Evolutionary conservation across 495 filamentous ascomycete genomes (phyloP).

Genomic region (Penicillium desertorum): DNA sequence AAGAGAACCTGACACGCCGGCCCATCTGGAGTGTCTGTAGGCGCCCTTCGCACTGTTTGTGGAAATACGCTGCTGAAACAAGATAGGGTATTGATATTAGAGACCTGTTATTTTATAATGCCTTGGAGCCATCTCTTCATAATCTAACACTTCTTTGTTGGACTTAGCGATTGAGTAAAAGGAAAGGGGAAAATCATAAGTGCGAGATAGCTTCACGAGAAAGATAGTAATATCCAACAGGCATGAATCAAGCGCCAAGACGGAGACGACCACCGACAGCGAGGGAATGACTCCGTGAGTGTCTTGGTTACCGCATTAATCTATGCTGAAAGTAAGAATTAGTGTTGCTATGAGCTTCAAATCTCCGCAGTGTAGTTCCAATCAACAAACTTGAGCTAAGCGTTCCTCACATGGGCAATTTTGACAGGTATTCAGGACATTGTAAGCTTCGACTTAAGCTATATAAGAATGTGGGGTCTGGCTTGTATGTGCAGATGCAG

Average conservation of each 20-base stretch:
- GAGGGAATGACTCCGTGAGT: not conserved
- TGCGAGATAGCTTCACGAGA: not conserved
- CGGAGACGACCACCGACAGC: not conserved
- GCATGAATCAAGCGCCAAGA: not conserved
- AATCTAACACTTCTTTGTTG: no score
- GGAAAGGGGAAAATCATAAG: not conserved
- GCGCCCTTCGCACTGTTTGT: conserved; percentile 6
- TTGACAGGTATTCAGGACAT: not conserved
- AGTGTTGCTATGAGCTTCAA: not conserved
- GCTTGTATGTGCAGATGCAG: no score
- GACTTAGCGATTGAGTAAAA: not conserved
- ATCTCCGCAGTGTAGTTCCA: not conserved
- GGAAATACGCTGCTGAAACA: no score
- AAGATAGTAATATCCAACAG: not conserved
- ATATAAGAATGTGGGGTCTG: not conserved
- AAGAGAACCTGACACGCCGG: not conserved
- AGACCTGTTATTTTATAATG: not conserved
- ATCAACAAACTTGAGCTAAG: not conserved
- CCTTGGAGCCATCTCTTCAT: no score
- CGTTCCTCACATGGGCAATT: not conserved
- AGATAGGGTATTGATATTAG: not conserved
- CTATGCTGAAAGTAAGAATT: not conserved
- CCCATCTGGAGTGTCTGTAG: not conserved
- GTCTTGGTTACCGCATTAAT: not conserved
- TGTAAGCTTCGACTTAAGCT: not conserved